Evolutionary conservation across 202 grass and related monocot species (phyloP), one percentile per base, ranked within the genome.

Genomic region (Thinopyrum obtusiflorum): DNA sequence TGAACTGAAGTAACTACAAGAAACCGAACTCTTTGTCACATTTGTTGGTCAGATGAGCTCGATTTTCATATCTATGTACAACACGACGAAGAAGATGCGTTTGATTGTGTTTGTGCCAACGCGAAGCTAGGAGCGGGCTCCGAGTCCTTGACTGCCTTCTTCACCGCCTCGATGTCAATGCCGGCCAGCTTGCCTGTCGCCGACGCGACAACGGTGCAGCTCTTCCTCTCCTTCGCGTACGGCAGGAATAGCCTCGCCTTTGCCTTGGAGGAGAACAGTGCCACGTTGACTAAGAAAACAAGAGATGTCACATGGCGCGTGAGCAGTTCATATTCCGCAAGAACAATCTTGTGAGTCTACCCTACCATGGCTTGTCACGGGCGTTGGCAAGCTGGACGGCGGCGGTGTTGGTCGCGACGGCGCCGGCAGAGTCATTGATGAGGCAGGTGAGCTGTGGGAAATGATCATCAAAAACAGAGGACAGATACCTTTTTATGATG

Each of bases 321-420:
- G 25, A 83, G 73, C 24, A 66, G 7, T 84, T 76, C 40, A 59
- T 68, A 21, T 59, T 21, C 29, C n/a, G 6, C 29, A 57, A 24
- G 18, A 21, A n/a, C 20, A 12, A 73, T 55, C n/a, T 36, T 39
- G 0, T 18, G 32, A 57, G 73, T 33, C 46, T 26, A 8, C 53
- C 7, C 53, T 49, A 98, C 91, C 89, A 90, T 81, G 89, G 91
- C 86, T 94, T 98, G 62, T 98, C 77, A 11, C 91, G 88, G 26
- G 96, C 91, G 33, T 92, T 93, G 37, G 96, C 93, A 3, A 98
- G 86, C 88, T 89, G 93, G 28, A 98, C 84, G 26, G 93, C 96
- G 28, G 93, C 91, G 49, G 96, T 98, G 90, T 98, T 98, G 59
- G 93, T 98, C 10, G 88, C 80, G 14, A 98, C 85, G 1, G 94